Evolutionary conservation across 1,284 basidiomycete genomes (phyloP).

Genomic region (Schizophyllum commune): DNA sequence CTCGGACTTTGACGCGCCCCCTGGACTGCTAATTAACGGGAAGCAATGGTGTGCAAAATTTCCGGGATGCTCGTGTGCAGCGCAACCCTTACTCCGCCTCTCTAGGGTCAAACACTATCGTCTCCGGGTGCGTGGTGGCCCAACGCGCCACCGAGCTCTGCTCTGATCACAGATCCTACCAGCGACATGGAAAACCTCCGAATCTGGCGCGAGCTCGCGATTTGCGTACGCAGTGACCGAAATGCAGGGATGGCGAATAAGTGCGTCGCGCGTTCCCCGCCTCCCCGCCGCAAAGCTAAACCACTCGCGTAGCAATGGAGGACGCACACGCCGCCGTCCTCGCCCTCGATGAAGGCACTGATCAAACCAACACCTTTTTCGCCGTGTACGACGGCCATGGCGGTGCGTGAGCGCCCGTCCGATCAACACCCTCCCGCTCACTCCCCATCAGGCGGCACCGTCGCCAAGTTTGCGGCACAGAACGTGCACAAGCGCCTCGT

Average conservation of each 20-base stretch:
- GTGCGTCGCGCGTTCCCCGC: conserved; percentile 44
- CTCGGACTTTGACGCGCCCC: neutral
- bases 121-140: conserved; percentile 19
- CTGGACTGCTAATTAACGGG: neutral
- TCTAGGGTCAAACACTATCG: conserved; percentile 30
- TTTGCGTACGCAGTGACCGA: conserved; percentile 84
- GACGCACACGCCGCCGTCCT: conserved; percentile 90
- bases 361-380: conserved; percentile 74
- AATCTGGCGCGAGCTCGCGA: conserved; percentile 71
- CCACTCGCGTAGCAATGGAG: conserved; percentile 76
- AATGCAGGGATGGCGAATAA: conserved; percentile 99
- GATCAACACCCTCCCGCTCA: conserved; percentile 8
- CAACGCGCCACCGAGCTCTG: conserved; percentile 1
- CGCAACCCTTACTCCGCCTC: conserved; percentile 13
- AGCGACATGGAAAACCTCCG: conserved; percentile 84
- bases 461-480: conserved; percentile 87
- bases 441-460: conserved; percentile 61
- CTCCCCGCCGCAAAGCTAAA: neutral
- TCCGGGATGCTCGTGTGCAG: conserved; percentile 6
- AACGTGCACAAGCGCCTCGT: conserved; percentile 82
- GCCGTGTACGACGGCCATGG: conserved; percentile 99
- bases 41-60: conserved; percentile 16
- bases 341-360: conserved; percentile 45
- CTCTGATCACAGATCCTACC: conserved; percentile 9
- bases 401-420: conserved; percentile 44